Base-by-base conservation (phyloP, 352 stramenopile species). In the Phytophthora constricta region DNA sequence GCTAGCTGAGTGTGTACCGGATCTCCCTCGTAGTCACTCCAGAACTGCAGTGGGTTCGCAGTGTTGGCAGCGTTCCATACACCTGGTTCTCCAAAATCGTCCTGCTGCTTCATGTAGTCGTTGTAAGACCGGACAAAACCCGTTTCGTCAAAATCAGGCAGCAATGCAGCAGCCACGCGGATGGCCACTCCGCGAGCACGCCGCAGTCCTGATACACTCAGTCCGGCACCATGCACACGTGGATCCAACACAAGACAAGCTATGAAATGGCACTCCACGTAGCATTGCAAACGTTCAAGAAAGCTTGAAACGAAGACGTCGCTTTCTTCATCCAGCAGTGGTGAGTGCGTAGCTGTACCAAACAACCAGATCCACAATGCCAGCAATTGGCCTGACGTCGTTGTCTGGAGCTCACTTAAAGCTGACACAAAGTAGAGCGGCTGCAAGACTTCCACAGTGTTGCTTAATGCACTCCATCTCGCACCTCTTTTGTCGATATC, bases 71-170 rank as follows among this genome's bases (percentile, higher is more conserved):
- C 33, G 39, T 74, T 81, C 73, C 73, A 81, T 9, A 78, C 57
- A 7, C 73, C 62, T 48, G 72, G 31, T 22, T 81, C 73, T 27
- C 70, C 58, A 22, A 79, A 81, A 27, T 76, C 70, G 16, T 65
- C 73, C 42, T 78, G 62, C 48, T 74, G 47, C 60, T 81, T 81
- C 65, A 77, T 65, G 41, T 74, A 81, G 46, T 81, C 73, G 46
- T 79, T 81, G 63, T 77, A 81, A 43, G 73, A 78, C 10, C 70
- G 73, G 27, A 81, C 60, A 27, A 81, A 81, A 34, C 68, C 72
- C 17, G 65, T 74, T 28, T 81, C 73, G 34, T 78, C 64, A 13
- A 81, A 62, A 4, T 46, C 20, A 4, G 70, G 65, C 25, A 78
- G 20, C 16, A 78, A 42, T 17, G 54, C 11, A 11, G 28, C 41